Base-by-base conservation (phyloP, 1,139 yeast species). In the Taphrina sp. region DNA sequence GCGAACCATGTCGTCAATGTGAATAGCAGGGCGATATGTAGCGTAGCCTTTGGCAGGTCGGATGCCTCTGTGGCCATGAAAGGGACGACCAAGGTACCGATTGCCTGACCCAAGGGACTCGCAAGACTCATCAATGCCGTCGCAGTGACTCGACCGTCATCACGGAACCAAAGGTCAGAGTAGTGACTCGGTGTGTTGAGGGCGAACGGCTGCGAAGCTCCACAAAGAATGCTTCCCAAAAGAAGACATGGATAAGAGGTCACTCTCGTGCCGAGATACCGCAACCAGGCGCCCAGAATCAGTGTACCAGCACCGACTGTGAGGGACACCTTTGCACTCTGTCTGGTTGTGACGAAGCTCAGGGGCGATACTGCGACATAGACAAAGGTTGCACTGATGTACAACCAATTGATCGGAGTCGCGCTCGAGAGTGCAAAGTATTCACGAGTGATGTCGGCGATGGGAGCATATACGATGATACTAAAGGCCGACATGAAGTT, bases 51-150 rank as follows among this genome's bases (percentile, higher is more conserved):
- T 2, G 66, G 58, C 24, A 61, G 39, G 20, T 61, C 47, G 19
- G 43, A 17, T 4, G 61, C 42, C 16, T 56, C 22, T 5, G 65
- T 56, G n/a, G 68, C 71, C 37, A 69, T 61, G 3, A 68, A 64
- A 1, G 72, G 72, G 8, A 71, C 69, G 5, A 69, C 68, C 2
- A 69, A 63, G 57, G 68, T 68, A 14, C 70, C 72, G 56, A 69
- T 62, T n/a, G 72, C 72, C n/a, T 70, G 72, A 3, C 72, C 72
- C 8, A 69, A 61, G 2, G 72, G 72, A 57, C 68, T 69, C 3
- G 72, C 63, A 37, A 69, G 61, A n/a, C 72, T 66, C 10, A 69
- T 69, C 42, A 69, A 63, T 12, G 71, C 72, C 51, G 69, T 69
- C 16, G 72, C 70, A 24, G 71, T 66, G 22, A 69, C 68, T 24